Evolutionary conservation across 805 yeast species (phyloP), one percentile per base, ranked within the genome.

Genomic region (Candida vartiovaarae): DNA sequence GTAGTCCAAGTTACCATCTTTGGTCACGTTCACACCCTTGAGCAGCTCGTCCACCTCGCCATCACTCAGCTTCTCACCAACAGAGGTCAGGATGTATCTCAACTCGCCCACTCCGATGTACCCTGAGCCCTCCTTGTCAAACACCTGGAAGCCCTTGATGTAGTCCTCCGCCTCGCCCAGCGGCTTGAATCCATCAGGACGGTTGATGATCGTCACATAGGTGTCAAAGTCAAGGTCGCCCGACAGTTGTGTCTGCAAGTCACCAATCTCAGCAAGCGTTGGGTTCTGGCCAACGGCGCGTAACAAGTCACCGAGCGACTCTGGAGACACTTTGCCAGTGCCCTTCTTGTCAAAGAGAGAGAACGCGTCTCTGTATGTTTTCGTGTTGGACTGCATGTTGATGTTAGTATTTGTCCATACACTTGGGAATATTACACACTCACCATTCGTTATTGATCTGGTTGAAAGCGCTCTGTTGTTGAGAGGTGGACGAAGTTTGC

Each of bases 201-300:
- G 80, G 65, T 82, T 81, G 53, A 86, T 80, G 56, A 87, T 74
- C 62, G 77, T 76, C 46, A 81, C 78, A 65, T 84, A 88, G 11
- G 87, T 78, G 46, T 82, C 90, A 53, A 81, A 88, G 57, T 83
- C 87, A 52, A 87, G 48, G 33, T 62, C 64, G n/a, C 63, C 63
- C 27, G 63, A 61, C 35, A 61, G 44, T 45, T 62, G 66, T 3
- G 54, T 64, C 60, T 76, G 78, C 41, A 82, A 65, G 45, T 78
- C 80, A 28, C 76, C 68, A 50, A 89, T 84, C 67, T 89, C 96
- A 24, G 90, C 84, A 57, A 88, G 76, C 4, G 99, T 90, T 51
- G 99, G 99, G 71, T 93, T 93, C 71, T 91, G 98, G 34, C 99
- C 99, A 48, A 93, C 90, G 2, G 99, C 97, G 63, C 99, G 79